Base-by-base conservation (phyloP, 2,329 filamentous ascomycete genomes). In the Colletotrichum sp. region DNA sequence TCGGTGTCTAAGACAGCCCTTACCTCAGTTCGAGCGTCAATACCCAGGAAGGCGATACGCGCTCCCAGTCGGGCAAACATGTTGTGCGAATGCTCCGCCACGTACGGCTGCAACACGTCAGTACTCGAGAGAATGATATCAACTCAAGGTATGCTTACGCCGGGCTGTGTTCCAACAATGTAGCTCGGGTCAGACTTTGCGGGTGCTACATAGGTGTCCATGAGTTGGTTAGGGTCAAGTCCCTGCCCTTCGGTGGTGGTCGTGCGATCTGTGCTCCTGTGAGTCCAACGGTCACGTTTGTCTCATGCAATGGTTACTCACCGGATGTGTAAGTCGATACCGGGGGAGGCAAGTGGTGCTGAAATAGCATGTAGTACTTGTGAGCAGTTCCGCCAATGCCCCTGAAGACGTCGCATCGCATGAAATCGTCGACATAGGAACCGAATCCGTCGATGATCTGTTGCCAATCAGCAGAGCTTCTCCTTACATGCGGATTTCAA, bases 351-450 rank as follows among this genome's bases (percentile, higher is more conserved):
- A 97, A 87, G 81, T 98, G 96, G 80, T 99, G 97, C 86, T 99
- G 97, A 85, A 99, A 99, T 12, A 99, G 91, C 90, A 98, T 91
- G 83, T 99, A 99, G 85, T 98, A 98, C 85, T 99, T 99, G 88
- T 97, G 97, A 2, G 97, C 97, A 70, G 96, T 93, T 36, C 95
- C 95, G 7, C 97, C 97, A 72, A 99, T 92, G 25, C 97, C 97
- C 60, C 94, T 94, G 84, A 99, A 98, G 8, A 99, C 95, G 62
- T 95, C 91, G 67, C 95, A 97, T 80, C 91, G 92, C 96, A 98
- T 98, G 82, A 98, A 98, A 48, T 96, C 92, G 80, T 98, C 93
- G 30, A 96, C 93, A 84, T 99, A 99, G 1, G 96, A 98, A 6
- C 97, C 97, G 82, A 95, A 99, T 0, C 97, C 97, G 84, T 96